Evolutionary conservation across 148 eudicot genomes (phyloP).

Genomic region (Chenopodium suecicum): DNA sequence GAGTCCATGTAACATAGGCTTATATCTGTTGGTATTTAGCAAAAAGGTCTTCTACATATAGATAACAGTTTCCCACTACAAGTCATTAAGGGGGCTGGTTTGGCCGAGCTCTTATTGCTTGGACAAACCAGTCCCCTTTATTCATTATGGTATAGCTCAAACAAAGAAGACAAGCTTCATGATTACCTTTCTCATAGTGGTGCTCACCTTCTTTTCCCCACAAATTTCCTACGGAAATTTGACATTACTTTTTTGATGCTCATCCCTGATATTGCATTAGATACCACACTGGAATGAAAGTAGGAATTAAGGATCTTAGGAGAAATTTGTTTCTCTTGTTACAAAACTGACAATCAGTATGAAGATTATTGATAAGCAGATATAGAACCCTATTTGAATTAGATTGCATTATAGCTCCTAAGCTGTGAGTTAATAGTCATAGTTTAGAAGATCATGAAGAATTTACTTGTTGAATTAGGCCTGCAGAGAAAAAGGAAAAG

Average conservation of each 20-base stretch:
- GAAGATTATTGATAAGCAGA: neutral
- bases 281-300: neutral
- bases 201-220: neutral
- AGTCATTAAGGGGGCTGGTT: constrained; percentile 21
- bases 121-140: constrained; percentile 22
- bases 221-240: no score
- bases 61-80: neutral
- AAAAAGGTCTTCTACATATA: neutral
- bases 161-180: neutral
- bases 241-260: neutral
- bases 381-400: neutral
- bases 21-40: constrained; percentile 1
- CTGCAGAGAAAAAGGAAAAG: neutral
- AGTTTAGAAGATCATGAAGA: neutral
- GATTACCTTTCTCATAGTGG: neutral
- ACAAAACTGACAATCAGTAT: neutral
- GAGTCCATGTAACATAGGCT: neutral
- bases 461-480: neutral
- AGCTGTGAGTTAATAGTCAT: neutral
- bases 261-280: neutral
- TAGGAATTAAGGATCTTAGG: neutral
- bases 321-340: neutral
- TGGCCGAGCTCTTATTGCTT: constrained; percentile 17
- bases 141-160: constrained; percentile 1
- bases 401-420: neutral